phyloP scores from a whole-genome alignment of 2,329 filamentous ascomycete genomes.

The Cylindrodendrum hubeiense region DNA sequence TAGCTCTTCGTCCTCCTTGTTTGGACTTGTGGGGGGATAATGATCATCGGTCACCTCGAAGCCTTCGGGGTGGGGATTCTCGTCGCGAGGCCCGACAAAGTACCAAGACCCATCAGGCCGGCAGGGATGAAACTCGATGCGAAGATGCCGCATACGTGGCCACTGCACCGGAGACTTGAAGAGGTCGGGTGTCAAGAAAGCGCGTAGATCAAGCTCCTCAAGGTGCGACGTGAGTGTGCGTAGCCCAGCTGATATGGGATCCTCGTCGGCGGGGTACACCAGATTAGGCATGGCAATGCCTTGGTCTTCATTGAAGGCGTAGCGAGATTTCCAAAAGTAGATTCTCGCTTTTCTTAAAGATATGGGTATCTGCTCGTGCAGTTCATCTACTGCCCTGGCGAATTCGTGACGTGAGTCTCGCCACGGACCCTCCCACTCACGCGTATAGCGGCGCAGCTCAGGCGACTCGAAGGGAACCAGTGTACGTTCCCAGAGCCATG shows the following conservation, averaged over 20 bases:
- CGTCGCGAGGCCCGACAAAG: slow-evolving; percentile 16
- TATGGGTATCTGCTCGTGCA: neutral
- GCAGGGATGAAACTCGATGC: slow-evolving; percentile 4
- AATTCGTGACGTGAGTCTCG: slow-evolving; percentile 17
- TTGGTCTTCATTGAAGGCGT: neutral
- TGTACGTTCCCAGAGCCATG: slow-evolving; percentile 5
- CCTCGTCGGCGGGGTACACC: neutral
- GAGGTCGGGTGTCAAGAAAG: neutral
- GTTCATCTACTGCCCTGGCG: slow-evolving; percentile 3
- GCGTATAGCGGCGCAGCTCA: neutral
- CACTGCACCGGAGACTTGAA: neutral
- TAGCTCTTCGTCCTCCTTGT: neutral
- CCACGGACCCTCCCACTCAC: slow-evolving; percentile 13
- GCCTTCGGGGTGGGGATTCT: slow-evolving; percentile 2
- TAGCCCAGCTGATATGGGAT: slow-evolving; percentile 12
- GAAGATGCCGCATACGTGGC: neutral
- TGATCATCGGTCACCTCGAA: neutral
- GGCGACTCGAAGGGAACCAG: neutral
- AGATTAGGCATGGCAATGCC: neutral
- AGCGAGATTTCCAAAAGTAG: neutral
- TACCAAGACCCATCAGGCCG: slow-evolving; percentile 13
- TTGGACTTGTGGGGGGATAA: slow-evolving; percentile 1
- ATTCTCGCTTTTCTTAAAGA: neutral
- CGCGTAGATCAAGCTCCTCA: slow-evolving; percentile 11
- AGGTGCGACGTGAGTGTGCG: neutral